These are phyloP conservation scores for Diutina pseudorugosa DNA, from an alignment of 1,139 yeast genomes.

Conservation along the genomic window DNA sequence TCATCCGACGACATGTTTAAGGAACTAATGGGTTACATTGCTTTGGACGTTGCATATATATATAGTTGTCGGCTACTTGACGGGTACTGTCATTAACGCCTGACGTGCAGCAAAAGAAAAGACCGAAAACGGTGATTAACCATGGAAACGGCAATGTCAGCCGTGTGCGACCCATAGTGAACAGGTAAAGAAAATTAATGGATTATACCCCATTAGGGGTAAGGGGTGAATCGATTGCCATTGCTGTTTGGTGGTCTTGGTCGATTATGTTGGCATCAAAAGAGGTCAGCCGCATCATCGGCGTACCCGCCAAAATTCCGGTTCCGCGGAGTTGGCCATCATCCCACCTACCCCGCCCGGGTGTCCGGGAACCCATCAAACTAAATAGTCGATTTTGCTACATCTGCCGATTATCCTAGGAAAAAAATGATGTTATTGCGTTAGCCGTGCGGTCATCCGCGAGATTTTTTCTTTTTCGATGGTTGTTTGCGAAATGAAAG, in stretches of 20 bases:
- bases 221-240: background rate
- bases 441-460: background rate
- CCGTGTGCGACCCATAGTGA: background rate
- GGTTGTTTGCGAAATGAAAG: background rate
- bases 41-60: background rate
- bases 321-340: background rate
- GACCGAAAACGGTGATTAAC: background rate
- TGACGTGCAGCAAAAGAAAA: background rate
- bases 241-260: background rate
- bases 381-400: background rate
- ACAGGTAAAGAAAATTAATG: too few species aligned
- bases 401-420: background rate
- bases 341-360: background rate
- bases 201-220: background rate
- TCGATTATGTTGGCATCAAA: background rate
- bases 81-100: background rate
- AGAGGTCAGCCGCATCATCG: background rate
- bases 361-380: background rate
- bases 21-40: background rate
- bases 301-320: background rate
- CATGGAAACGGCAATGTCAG: background rate
- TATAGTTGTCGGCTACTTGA: background rate
- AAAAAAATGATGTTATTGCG: background rate
- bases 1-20: background rate
- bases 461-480: background rate